phyloP scores from a whole-genome alignment of 1,139 yeast genomes.

The Hemisphaericaspora xylofermentans region DNA sequence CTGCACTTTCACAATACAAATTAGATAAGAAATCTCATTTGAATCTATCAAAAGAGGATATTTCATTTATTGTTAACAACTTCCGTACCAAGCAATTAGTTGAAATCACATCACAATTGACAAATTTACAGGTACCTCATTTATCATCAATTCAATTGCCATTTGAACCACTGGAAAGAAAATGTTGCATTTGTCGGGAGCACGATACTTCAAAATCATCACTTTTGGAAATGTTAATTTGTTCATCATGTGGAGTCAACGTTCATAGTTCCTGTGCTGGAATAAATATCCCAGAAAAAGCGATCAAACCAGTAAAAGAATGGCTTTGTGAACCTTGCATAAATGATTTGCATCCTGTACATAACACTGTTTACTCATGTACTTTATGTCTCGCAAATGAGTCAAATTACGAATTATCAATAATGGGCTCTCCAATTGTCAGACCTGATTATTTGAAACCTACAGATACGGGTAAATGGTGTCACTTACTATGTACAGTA shows the following conservation, averaged over 20 bases:
- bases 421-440: constrained; percentile 38
- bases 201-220: constrained; percentile 23
- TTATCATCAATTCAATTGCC: constrained; percentile 12
- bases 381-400: constrained; percentile 62
- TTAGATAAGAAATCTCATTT: constrained; percentile 14
- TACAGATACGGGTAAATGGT: constrained; percentile 74
- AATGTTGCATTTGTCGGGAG: constrained; percentile 61
- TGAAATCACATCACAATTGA: constrained; percentile 12
- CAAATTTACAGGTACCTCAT: constrained; percentile 8
- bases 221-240: constrained; percentile 43
- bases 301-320: constrained; percentile 30
- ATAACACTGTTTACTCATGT: constrained; percentile 63
- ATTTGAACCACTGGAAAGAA: constrained; percentile 23
- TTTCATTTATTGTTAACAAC: constrained; percentile 13
- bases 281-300: constrained; percentile 24
- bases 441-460: constrained; percentile 71
- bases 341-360: constrained; percentile 63
- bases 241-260: constrained; percentile 67
- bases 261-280: constrained; percentile 80
- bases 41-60: constrained; percentile 10
- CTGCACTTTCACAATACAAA: constrained; percentile 9
- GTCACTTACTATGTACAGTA: constrained; percentile 74
- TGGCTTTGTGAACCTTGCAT: constrained; percentile 89
- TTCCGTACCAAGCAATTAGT: constrained; percentile 21
- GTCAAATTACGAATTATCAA: constrained; percentile 44